Evolutionary conservation across 2,329 filamentous ascomycete species (phyloP), one percentile per base, ranked within the genome.

Genomic region (Ceratocystis destructans): DNA sequence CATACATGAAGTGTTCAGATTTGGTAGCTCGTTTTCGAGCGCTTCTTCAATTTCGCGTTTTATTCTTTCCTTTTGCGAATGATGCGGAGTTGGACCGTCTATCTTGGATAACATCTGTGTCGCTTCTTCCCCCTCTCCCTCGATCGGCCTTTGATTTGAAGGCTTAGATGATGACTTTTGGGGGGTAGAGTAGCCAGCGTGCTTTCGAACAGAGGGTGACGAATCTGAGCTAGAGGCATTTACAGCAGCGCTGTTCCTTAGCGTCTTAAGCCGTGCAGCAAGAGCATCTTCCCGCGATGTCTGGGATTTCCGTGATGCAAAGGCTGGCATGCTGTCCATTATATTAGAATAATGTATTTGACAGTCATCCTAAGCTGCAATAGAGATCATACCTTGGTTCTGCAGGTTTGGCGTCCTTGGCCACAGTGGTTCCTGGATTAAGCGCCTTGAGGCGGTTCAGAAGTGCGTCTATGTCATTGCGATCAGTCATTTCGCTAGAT

Each of bases 371-470:
- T 31, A 59, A 33, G 22, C 7, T 4, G n/a, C 55, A 20, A 8
- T 7, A 55, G 6, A 15, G 31, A 6, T 33, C 17, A 57, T 48
- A 62, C 22, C 66, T 65, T 66, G 33, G 64, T 53, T 53, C 63
- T 48, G 28, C 46, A 1, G 41, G 20, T 28, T 25, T 62, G 46
- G 44, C 50, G 48, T 31, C 66, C 48, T 44, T 48, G 22, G 70
- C 67, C 22, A 74, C 74, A 62, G 76, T 70, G 37, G 71, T 72
- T 64, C 78, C 70, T 69, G 74, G 71, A 72, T 79, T 77, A 46
- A 85, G 74, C 8, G 82, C 82, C 64, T 82, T 82, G 37, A 85
- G 75, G 37, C 82, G 79, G 66, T 81, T 79, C 25, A 84, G 73
- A 28, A 85, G 31, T 20, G 66, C 66, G 37, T 63, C 33, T 2